Percentiles rank a stretch among this genome's conserved stretches.
phyloP scores from a whole-genome alignment of 441 rosid species.

The Erodium chrysanthum region DNA sequence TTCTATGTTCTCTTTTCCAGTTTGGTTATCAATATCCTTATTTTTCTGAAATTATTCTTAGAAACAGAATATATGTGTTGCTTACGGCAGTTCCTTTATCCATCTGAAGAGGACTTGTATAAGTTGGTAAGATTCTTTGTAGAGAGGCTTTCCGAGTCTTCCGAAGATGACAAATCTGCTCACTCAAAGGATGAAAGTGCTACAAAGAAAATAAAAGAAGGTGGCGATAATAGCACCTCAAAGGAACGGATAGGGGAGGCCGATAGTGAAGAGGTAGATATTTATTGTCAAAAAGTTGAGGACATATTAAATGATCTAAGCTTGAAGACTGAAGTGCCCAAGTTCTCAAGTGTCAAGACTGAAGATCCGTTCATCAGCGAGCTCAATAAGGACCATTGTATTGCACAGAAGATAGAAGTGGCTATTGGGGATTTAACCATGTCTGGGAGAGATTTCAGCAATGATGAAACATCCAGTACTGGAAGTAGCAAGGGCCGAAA shows the following conservation, averaged over 20 bases:
- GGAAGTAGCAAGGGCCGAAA: constrained; percentile 9
- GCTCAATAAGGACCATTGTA: constrained; percentile 13
- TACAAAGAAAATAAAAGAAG: constrained; percentile 20
- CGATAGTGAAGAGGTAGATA: constrained; percentile 28
- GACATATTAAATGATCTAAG: constrained; percentile 38
- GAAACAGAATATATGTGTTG: constrained; percentile 52
- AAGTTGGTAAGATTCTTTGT: constrained; percentile 59
- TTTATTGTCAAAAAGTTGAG: constrained; percentile 33
- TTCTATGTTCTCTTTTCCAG: not conserved
- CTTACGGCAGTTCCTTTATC: constrained; percentile 89
- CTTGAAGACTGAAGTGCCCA: constrained; percentile 26
- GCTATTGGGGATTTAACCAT: constrained; percentile 15
- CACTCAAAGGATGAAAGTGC: constrained; percentile 20
- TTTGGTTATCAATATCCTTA: constrained; percentile 25
- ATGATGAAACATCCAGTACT: constrained; percentile 9
- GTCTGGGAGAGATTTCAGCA: not conserved
- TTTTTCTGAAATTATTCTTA: constrained; percentile 42
- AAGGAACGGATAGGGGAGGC: constrained; percentile 19
- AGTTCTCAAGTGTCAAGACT: constrained; percentile 19
- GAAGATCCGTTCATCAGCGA: constrained; percentile 14
- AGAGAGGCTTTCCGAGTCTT: constrained; percentile 47
- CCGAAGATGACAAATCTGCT: constrained; percentile 24
- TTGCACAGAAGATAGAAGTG: constrained; percentile 16
- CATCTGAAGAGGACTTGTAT: constrained; percentile 57
- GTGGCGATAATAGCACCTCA: constrained; percentile 12